Evolutionary conservation across 2,329 filamentous ascomycete genomes (phyloP), one percentile per base, ranked within the genome.

Genomic region (Alternaria solani): DNA sequence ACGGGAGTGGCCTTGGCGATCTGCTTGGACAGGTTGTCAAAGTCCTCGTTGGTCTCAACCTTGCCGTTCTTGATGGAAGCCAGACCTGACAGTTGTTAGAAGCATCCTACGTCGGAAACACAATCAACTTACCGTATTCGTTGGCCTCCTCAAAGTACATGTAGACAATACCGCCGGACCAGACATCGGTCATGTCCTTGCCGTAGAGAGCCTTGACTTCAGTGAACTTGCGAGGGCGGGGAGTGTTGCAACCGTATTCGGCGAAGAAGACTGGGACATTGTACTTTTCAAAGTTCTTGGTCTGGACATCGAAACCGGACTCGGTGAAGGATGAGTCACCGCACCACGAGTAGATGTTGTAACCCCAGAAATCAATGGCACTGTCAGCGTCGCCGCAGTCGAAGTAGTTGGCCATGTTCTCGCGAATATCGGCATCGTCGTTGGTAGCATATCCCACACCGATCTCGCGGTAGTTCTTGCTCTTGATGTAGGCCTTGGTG

Each of bases 281-380:
- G 86, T 95, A 99, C 77, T 90, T 88, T 61, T 84, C 79, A 84
- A 97, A 99, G 82, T 97, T 94, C 67, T 92, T 80, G 70, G 93
- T 93, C 78, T 94, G 91, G 57, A 88, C 85, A 66, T 90, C 85
- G 82, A 94, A 99, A 55, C 93, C 92, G 4, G 95, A 97, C 61
- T 85, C 76, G 36, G 84, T 75, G 83, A 91, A 95, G 73, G 84
- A 88, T 75, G 92, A 96, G 70, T 94, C 80, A 70, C 94, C 95
- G 79, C 95, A 99, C 95, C 95, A 99, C 54, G 94, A 96, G 87
- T 99, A 99, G 83, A 98, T 97, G 86, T 99, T 99, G 90, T 98
- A 98, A 61, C 95, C 95, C 92, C 94, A 99, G 85, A 96, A 98
- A 81, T 99, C 95, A 68, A 98, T 97, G 62, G 91, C 80, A 75